Conservation (phyloP, 2,329 filamentous ascomycete genomes). For the Ploettnerulaceae sp. region DNA sequence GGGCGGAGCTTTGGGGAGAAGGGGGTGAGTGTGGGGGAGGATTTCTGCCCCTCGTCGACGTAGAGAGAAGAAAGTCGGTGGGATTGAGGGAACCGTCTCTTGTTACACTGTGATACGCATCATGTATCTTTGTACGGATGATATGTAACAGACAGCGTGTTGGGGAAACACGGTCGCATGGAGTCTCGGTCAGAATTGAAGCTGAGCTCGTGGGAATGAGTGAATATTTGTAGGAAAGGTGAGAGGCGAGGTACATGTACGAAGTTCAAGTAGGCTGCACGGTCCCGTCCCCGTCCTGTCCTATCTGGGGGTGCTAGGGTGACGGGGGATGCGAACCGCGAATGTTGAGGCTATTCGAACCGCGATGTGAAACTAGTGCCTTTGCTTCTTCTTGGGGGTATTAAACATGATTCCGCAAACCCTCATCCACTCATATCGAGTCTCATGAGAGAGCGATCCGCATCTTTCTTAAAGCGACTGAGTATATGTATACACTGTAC, state of each 20-base stretch:
- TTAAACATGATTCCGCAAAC: no score
- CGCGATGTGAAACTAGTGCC: no score
- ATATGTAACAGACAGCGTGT: conserved; percentile 1
- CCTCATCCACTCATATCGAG: no score
- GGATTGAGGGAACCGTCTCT: conserved; percentile 2
- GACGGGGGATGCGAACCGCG: no score
- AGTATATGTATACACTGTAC: not conserved
- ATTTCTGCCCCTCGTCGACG: conserved; percentile 1
- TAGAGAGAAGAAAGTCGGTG: conserved; percentile 6
- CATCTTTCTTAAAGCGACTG: no score
- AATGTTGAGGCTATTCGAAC: no score
- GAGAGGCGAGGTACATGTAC: not conserved
- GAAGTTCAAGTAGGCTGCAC: not conserved
- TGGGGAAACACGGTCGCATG: conserved; percentile 1
- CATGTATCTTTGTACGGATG: conserved; percentile 4
- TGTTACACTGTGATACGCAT: conserved; percentile 6
- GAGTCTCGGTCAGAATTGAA: conserved; percentile 5
- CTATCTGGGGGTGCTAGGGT: no score
- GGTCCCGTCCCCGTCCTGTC: not conserved
- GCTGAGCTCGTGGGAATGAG: not conserved
- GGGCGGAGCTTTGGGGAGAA: not conserved
- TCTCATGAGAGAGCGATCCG: no score
- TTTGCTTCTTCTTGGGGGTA: no score
- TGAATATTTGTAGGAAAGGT: conserved; percentile 1
- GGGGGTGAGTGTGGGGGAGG: not conserved